Evolutionary conservation across 1,284 basidiomycete genomes (phyloP).

Genomic region (Pseudozyma pruni): DNA sequence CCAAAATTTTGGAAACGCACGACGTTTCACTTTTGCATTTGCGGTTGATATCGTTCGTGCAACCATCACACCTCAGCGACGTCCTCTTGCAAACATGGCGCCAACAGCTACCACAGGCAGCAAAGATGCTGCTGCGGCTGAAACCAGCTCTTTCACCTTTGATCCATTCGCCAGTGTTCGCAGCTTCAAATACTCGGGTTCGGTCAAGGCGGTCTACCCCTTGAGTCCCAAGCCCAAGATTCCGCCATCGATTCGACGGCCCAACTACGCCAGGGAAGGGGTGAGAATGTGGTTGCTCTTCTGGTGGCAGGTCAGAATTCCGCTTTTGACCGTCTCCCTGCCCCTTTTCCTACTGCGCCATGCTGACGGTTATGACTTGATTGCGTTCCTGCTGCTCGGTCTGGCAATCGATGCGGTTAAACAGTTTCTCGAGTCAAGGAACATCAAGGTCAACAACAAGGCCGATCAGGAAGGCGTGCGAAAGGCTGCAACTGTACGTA

Average conservation of each 20-base stretch:
- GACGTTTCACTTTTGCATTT: background rate
- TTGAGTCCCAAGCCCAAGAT: slow-evolving; percentile 61
- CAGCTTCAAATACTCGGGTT: slow-evolving; percentile 59
- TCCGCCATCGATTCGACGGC: slow-evolving; percentile 60
- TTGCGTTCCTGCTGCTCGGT: slow-evolving; percentile 37
- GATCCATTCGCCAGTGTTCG: slow-evolving; percentile 59
- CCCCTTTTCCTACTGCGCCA: slow-evolving; percentile 7
- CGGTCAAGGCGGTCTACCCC: slow-evolving; percentile 61
- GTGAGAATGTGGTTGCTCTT: slow-evolving; percentile 54
- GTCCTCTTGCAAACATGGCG: slow-evolving; percentile 17
- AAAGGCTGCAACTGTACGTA: slow-evolving; percentile 49
- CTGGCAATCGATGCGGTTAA: slow-evolving; percentile 27
- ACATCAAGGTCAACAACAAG: slow-evolving; percentile 60
- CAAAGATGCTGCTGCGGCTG: slow-evolving; percentile 5
- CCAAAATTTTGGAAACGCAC: slow-evolving; percentile 8
- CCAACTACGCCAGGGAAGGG: slow-evolving; percentile 67
- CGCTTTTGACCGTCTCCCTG: slow-evolving; percentile 36
- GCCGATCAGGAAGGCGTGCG: slow-evolving; percentile 63
- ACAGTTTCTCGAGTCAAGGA: slow-evolving; percentile 61
- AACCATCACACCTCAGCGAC: slow-evolving; percentile 5
- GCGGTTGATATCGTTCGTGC: background rate
- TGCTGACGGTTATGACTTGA: slow-evolving; percentile 7
- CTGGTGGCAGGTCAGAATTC: slow-evolving; percentile 57
- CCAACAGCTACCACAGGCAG: slow-evolving; percentile 20
- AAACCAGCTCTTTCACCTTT: slow-evolving; percentile 29